phyloP scores from a whole-genome alignment of 2,329 filamentous ascomycete genomes.

The Aspergillus candidus region DNA sequence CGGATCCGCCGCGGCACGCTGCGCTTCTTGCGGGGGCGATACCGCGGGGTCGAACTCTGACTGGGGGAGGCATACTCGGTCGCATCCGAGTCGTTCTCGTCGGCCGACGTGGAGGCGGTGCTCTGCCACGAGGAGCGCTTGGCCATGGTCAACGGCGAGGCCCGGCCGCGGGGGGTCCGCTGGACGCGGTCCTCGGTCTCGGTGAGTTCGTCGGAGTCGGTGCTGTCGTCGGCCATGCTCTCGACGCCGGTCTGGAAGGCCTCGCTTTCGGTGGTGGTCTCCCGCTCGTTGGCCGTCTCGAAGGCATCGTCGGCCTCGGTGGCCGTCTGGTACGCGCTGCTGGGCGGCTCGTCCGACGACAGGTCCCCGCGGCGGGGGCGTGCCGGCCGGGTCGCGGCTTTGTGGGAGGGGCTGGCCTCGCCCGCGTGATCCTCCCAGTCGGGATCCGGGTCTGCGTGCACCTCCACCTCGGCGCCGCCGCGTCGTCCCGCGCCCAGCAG shows the following conservation, averaged over 20 bases:
- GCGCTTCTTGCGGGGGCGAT: constrained; percentile 66
- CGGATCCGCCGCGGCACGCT: constrained; percentile 55
- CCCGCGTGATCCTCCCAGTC: constrained; percentile 83
- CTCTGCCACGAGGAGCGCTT: constrained; percentile 69
- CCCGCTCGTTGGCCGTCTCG: constrained; percentile 71
- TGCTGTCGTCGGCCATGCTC: constrained; percentile 59
- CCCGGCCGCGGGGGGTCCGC: constrained; percentile 35
- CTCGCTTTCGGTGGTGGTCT: constrained; percentile 74
- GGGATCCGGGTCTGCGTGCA: constrained; percentile 56
- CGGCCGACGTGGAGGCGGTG: constrained; percentile 80
- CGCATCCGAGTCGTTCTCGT: constrained; percentile 59
- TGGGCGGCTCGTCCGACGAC: constrained; percentile 43
- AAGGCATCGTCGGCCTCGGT: constrained; percentile 66
- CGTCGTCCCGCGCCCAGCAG: constrained; percentile 69
- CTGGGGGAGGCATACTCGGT: constrained; percentile 61
- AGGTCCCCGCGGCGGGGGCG: constrained; percentile 19
- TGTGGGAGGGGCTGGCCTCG: constrained; percentile 51
- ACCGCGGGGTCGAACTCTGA: constrained; percentile 60
- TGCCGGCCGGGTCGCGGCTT: constrained; percentile 27
- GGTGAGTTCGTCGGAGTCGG: constrained; percentile 65
- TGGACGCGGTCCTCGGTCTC: constrained; percentile 65
- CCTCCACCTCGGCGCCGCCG: constrained; percentile 69
- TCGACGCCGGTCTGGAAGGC: constrained; percentile 93
- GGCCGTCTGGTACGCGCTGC: constrained; percentile 72
- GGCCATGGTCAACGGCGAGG: constrained; percentile 33